phyloP scores from a whole-genome alignment of 108 stramenopile species.

The Hondaea fermentalgiana region DNA sequence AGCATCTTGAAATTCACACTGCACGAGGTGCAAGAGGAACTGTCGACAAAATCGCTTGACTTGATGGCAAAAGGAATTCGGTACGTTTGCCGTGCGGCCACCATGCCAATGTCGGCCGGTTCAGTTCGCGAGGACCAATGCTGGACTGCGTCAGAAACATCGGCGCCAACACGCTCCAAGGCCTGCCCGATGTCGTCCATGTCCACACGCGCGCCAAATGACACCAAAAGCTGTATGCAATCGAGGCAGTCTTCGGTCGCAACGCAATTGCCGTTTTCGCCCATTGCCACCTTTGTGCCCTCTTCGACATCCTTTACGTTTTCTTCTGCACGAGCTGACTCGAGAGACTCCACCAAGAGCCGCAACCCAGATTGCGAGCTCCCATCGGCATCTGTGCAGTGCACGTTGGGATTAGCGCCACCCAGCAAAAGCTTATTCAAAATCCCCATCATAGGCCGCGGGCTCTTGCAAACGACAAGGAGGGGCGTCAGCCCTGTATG shows the following conservation, averaged over 20 bases:
- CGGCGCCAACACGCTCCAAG: background rate
- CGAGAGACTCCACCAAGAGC: no score
- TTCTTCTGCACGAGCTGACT: no score
- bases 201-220: background rate
- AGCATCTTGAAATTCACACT: background rate
- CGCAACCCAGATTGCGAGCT: background rate
- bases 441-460: background rate
- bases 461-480: background rate
- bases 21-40: background rate
- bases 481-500: background rate
- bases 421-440: background rate
- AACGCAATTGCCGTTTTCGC: background rate
- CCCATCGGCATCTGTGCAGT: background rate
- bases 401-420: background rate
- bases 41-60: background rate
- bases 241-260: background rate
- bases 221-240: background rate
- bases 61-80: background rate
- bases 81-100: background rate
- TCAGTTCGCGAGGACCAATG: background rate
- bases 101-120: background rate
- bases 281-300: no score
- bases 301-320: no score
- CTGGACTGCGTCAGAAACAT: background rate
- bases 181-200: background rate